A percentile compares a stretch with the other conserved stretches of the same genome.
phyloP scores from a whole-genome alignment of 768 basidiomycete genomes.

The Panellus pusillus region DNA sequence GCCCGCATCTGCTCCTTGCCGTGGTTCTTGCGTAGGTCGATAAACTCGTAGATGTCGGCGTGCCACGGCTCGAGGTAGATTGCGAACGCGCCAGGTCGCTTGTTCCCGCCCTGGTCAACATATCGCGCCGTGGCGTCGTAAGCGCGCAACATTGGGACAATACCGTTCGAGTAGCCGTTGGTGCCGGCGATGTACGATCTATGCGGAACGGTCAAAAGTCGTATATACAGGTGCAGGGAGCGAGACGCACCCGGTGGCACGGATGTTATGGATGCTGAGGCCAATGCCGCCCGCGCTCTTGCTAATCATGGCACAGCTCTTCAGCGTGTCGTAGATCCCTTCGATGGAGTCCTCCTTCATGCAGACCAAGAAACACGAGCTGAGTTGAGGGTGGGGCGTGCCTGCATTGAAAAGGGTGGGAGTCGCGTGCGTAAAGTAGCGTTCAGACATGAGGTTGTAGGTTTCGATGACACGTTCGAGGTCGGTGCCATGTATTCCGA shows the following conservation, averaged over 20 bases:
- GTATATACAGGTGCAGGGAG: neutral
- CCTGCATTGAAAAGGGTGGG: constrained; percentile 99
- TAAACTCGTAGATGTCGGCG: constrained; percentile 94
- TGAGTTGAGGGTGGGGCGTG: constrained; percentile 90
- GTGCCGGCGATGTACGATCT: constrained; percentile 99
- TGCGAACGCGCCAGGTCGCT: constrained; percentile 98
- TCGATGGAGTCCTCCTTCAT: constrained; percentile 99
- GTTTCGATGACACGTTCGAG: constrained; percentile 90
- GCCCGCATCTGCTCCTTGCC: constrained; percentile 98
- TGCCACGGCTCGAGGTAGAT: constrained; percentile 99
- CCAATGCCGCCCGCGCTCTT: constrained; percentile 99
- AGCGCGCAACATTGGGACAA: constrained; percentile 98
- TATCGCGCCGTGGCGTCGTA: constrained; percentile 98
- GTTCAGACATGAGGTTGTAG: constrained; percentile 95
- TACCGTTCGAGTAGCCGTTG: constrained; percentile 98
- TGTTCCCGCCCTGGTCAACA: constrained; percentile 99
- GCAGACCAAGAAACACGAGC: constrained; percentile 95
- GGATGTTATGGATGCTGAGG: constrained; percentile 92
- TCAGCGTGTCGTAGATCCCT: constrained; percentile 99
- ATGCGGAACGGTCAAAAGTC: neutral
- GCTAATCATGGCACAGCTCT: constrained; percentile 98
- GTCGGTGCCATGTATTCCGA: constrained; percentile 91
- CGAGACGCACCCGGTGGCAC: constrained; percentile 81
- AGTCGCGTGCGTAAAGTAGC: constrained; percentile 97
- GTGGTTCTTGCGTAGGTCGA: constrained; percentile 97